Evolutionary conservation across 352 stramenopile genomes (phyloP).

Genomic region (Ophiocytium majus): DNA sequence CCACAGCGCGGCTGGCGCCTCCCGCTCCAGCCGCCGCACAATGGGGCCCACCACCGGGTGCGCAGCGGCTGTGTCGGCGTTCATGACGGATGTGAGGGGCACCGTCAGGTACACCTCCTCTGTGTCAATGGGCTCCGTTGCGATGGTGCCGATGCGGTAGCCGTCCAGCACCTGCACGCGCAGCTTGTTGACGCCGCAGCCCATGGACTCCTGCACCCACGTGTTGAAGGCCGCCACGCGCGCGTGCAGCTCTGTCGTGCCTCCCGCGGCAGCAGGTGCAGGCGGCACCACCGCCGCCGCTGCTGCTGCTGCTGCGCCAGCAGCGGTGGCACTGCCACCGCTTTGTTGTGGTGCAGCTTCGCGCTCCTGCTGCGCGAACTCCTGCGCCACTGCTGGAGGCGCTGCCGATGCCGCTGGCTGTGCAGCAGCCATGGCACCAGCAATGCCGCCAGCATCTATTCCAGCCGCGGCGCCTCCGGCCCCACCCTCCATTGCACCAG

Average conservation of each 20-base stretch:
- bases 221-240: slow-evolving; percentile 43
- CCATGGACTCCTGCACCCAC: slow-evolving; percentile 25
- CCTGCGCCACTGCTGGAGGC: too few species aligned
- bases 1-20: not conserved
- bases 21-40: not conserved
- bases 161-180: slow-evolving; percentile 29
- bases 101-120: slow-evolving; percentile 37
- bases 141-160: slow-evolving; percentile 32
- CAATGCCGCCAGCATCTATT: too few species aligned
- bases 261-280: not conserved
- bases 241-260: slow-evolving; percentile 8
- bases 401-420: too few species aligned
- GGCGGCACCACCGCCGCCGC: not conserved
- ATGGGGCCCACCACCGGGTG: not conserved
- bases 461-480: too few species aligned
- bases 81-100: slow-evolving; percentile 16
- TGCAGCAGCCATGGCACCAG: too few species aligned
- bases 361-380: too few species aligned
- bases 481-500: too few species aligned
- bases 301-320: not conserved
- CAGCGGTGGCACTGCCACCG: not conserved
- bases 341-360: not conserved
- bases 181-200: slow-evolving; percentile 30
- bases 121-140: slow-evolving; percentile 26
- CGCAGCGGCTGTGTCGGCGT: slow-evolving; percentile 20